A percentile compares a stretch with the other conserved stretches of the same genome.
phyloP scores from a whole-genome alignment of 2,329 filamentous ascomycete genomes.

The Fusarium pseudocircinatum region DNA sequence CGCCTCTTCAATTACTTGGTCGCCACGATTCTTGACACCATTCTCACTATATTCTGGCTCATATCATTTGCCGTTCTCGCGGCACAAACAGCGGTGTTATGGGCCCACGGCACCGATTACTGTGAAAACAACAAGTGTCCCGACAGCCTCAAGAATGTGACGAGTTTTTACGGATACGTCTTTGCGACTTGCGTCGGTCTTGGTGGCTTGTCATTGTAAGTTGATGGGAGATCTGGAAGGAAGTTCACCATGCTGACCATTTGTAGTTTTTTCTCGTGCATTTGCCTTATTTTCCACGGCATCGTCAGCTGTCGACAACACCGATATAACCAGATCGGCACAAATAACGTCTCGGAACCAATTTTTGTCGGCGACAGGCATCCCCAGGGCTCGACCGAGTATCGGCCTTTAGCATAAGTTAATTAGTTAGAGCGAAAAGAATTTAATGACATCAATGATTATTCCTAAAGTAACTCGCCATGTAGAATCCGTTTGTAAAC shows the following conservation, averaged over 20 bases:
- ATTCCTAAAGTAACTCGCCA: too few species aligned
- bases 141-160: background rate
- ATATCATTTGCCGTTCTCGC: slow-evolving; percentile 55
- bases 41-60: slow-evolving; percentile 64
- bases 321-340: slow-evolving; percentile 33
- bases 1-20: slow-evolving; percentile 64
- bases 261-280: slow-evolving; percentile 54
- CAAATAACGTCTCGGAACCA: background rate
- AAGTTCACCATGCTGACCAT: background rate
- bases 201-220: slow-evolving; percentile 57
- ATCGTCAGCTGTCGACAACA: slow-evolving; percentile 57
- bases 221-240: fast-evolving
- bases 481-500: background rate
- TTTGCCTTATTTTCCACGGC: slow-evolving; percentile 53
- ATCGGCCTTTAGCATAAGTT: background rate
- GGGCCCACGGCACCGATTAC: slow-evolving; percentile 34
- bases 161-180: slow-evolving; percentile 42
- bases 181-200: slow-evolving; percentile 51
- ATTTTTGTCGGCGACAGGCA: background rate
- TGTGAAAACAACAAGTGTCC: slow-evolving; percentile 40
- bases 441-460: background rate
- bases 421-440: fast-evolving
- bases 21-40: slow-evolving; percentile 60
- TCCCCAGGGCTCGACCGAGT: background rate
- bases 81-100: slow-evolving; percentile 44